Evolutionary conservation across 192 early-diverging fungal species (phyloP), one percentile per base, ranked within the genome.

Genomic region (Chytriomyces sp.): DNA sequence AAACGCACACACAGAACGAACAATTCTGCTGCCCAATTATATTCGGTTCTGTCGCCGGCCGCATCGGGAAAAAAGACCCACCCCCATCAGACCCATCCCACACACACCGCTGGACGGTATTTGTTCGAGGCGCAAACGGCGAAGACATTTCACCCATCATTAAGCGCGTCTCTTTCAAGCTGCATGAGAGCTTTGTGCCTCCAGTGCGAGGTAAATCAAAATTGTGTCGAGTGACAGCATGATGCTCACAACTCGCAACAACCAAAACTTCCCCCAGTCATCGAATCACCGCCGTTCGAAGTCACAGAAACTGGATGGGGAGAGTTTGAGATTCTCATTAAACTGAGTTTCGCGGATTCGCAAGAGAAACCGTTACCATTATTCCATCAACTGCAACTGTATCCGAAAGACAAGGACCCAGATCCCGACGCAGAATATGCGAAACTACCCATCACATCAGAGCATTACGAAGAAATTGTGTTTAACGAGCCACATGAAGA

Each of bases 281-380:
- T 94, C 20, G 94, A 95, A 68, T 83, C 92, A 45, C 92, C 91
- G 45, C 97, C 97, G 7, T 98, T 93, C 75, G 95, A 96, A 81
- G 91, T 98, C 45, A 86, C 89, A 44, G 98, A 99, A 81, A 95
- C 98, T 13, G 98, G 98, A 45, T 99, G 98, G 98, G 98, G 98
- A 75, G 96, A 99, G 84, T 99, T 99, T 82, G 96, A 98, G 68
- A 94, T 99, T 64, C 86, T 91, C 28, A 98, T 98, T 69, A 96
- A 95, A 79, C 89, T 99, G 45, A 91, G 91, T 73, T 95, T 99
- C 78, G 86, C 89, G 18, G 90, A 93, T 45, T 84, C 91, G 47
- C 71, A 72, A 24, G 93, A 93, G 67, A 94, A 95, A 66, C 91
- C 92, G 80, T 88, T 97, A 26, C 87, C 89, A 16, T 82, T 99